These are phyloP conservation scores for Kwoniella europaea DNA, from an alignment of 768 basidiomycete species.

Conservation along the genomic window DNA sequence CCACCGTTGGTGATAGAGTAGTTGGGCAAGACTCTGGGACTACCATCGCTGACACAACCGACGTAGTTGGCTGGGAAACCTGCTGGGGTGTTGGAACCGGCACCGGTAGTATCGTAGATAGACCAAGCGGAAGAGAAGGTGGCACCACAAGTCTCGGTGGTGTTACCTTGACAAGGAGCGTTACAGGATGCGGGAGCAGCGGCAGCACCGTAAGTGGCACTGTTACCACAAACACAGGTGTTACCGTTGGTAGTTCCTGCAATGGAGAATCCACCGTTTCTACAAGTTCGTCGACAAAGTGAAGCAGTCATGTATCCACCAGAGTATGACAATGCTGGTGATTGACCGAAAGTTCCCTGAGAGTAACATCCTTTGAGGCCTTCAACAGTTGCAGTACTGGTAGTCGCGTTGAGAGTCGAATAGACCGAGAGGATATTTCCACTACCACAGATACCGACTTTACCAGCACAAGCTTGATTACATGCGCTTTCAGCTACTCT, in stretches of 20 bases:
- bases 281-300: slow-evolving; percentile 49
- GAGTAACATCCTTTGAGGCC: slow-evolving; percentile 41
- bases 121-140: slow-evolving; percentile 22
- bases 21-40: slow-evolving; percentile 25
- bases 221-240: slow-evolving; percentile 46
- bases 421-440: slow-evolving; percentile 24
- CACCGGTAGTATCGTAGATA: slow-evolving; percentile 40
- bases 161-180: slow-evolving; percentile 29
- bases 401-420: slow-evolving; percentile 21
- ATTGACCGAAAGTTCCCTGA: slow-evolving; percentile 23
- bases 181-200: slow-evolving; percentile 24
- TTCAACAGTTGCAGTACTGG: slow-evolving; percentile 20
- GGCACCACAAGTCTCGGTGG: slow-evolving; percentile 38
- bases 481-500: slow-evolving; percentile 11
- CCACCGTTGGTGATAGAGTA: slow-evolving; percentile 17
- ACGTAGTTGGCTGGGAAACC: slow-evolving; percentile 36
- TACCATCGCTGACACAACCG: slow-evolving; percentile 32
- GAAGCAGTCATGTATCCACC: slow-evolving; percentile 34
- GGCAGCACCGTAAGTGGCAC: slow-evolving; percentile 24
- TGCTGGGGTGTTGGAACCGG: slow-evolving; percentile 14
- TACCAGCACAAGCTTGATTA: slow-evolving; percentile 18
- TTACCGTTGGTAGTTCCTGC: slow-evolving; percentile 42
- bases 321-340: slow-evolving; percentile 28
- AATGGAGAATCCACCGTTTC: slow-evolving; percentile 32
- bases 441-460: slow-evolving; percentile 31